Evolutionary conservation across 306 rosid species (phyloP).

Genomic region (Vigna hirtella): DNA sequence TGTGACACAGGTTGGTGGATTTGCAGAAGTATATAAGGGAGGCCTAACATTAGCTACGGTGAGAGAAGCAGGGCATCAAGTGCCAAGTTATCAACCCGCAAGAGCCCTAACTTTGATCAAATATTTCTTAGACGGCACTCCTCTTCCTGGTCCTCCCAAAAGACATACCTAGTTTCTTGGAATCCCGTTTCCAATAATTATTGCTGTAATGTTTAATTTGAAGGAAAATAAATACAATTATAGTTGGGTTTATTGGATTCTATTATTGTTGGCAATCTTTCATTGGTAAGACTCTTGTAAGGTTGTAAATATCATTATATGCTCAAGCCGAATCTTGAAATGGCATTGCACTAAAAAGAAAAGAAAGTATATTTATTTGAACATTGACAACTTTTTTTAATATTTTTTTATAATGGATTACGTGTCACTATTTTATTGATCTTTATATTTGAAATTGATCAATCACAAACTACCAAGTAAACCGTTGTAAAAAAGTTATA

Average conservation of each 20-base stretch:
- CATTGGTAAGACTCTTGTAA: conserved; percentile 15
- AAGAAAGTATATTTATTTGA: neutral
- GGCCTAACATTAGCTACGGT: conserved; percentile 76
- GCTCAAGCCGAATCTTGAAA: neutral
- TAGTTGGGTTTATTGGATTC: conserved; percentile 31
- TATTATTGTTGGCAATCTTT: conserved; percentile 1
- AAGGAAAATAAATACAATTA: conserved; percentile 32
- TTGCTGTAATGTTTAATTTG: neutral
- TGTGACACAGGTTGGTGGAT: conserved; percentile 75
- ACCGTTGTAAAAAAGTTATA: no score
- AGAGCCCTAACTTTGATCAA: conserved; percentile 75
- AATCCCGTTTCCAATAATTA: conserved; percentile 20
- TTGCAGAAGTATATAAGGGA: conserved; percentile 65
- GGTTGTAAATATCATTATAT: neutral
- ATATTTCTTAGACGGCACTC: conserved; percentile 70
- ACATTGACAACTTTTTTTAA: neutral
- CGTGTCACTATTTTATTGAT: no score
- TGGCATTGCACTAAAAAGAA: neutral
- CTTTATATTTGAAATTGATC: no score
- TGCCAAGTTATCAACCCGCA: conserved; percentile 87
- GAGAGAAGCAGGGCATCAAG: conserved; percentile 92
- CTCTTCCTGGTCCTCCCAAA: conserved; percentile 60
- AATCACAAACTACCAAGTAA: no score
- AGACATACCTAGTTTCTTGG: conserved; percentile 26
- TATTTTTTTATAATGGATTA: no score